A percentile compares a stretch with the other conserved stretches of the same genome.
Conservation (phyloP, 1,139 yeast genomes). For the Zygoascus meyerae region DNA sequence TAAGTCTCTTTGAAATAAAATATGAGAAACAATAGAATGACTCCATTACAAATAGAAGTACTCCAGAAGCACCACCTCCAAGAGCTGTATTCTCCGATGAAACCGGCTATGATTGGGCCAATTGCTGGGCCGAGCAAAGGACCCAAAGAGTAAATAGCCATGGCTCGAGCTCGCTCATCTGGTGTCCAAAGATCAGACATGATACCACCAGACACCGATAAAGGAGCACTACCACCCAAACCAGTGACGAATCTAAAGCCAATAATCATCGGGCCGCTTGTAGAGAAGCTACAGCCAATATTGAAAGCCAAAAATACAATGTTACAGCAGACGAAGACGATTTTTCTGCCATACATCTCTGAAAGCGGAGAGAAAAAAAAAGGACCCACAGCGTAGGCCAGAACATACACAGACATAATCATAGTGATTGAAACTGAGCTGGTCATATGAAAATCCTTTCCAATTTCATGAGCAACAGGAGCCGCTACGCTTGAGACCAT, state of each 20-base stretch:
- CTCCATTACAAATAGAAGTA: constrained; percentile 47
- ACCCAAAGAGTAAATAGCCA: constrained; percentile 51
- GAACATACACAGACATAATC: constrained; percentile 50
- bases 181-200: constrained; percentile 55
- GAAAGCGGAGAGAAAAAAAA: constrained; percentile 54
- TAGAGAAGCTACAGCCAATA: constrained; percentile 51
- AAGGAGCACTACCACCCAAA: constrained; percentile 55
- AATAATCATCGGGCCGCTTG: constrained; percentile 45
- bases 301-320: constrained; percentile 48
- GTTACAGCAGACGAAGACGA: constrained; percentile 45
- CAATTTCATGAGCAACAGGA: constrained; percentile 48
- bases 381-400: constrained; percentile 62
- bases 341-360: constrained; percentile 52
- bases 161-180: constrained; percentile 47
- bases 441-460: constrained; percentile 39
- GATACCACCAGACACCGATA: constrained; percentile 61
- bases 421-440: constrained; percentile 40
- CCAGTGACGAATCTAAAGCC: constrained; percentile 58
- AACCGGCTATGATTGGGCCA: constrained; percentile 55
- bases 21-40: constrained; percentile 40
- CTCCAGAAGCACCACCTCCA: constrained; percentile 63
- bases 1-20: constrained; percentile 50
- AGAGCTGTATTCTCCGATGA: constrained; percentile 40
- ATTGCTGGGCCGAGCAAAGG: constrained; percentile 57
- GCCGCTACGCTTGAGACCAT: constrained; percentile 55